Percentiles rank a stretch among this genome's conserved stretches.
Evolutionary conservation across 768 basidiomycete genomes (phyloP).

Genomic region (Suillus alpinus): DNA sequence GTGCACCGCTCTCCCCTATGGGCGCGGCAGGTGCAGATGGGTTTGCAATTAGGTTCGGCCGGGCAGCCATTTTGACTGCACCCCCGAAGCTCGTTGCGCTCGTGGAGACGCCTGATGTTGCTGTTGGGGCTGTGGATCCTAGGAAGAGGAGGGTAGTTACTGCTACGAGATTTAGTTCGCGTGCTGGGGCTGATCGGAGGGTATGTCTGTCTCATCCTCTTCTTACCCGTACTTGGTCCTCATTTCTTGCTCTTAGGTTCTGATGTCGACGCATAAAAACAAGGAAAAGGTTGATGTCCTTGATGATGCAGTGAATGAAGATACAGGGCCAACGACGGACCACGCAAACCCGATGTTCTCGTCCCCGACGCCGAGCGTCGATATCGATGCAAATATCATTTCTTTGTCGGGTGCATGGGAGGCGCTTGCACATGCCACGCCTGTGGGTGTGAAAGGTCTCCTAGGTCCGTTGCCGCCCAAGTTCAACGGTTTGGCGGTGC

Average conservation of each 20-base stretch:
- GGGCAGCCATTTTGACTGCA: conserved; percentile 75
- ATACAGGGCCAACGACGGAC: conserved; percentile 5
- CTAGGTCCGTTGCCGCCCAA: conserved; percentile 61
- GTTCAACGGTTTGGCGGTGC: conserved; percentile 76
- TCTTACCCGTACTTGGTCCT: not conserved
- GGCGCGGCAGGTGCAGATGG: conserved; percentile 26
- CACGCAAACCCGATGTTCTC: conserved; percentile 12
- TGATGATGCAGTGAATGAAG: conserved; percentile 8
- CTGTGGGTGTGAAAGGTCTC: conserved; percentile 52
- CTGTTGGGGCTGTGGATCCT: conserved; percentile 86
- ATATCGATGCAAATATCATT: conserved; percentile 65
- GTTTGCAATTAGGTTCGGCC: conserved; percentile 55
- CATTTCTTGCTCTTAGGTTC: conserved; percentile 48
- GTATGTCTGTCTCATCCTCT: conserved; percentile 42
- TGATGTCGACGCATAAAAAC: conserved; percentile 79
- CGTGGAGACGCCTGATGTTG: conserved; percentile 85
- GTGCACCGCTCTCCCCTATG: conserved; percentile 24
- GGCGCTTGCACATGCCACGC: conserved; percentile 48
- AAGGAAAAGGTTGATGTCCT: conserved; percentile 36
- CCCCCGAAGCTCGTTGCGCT: conserved; percentile 82
- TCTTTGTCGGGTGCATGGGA: conserved; percentile 75
- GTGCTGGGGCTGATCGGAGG: conserved; percentile 77
- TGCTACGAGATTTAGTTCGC: conserved; percentile 82
- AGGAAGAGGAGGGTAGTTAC: conserved; percentile 81
- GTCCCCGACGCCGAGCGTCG: conserved; percentile 40